A percentile compares a stretch with the other conserved stretches of the same genome.
Evolutionary conservation across 2,329 filamentous ascomycete genomes (phyloP).

Genomic region (Neofusicoccum sp.): DNA sequence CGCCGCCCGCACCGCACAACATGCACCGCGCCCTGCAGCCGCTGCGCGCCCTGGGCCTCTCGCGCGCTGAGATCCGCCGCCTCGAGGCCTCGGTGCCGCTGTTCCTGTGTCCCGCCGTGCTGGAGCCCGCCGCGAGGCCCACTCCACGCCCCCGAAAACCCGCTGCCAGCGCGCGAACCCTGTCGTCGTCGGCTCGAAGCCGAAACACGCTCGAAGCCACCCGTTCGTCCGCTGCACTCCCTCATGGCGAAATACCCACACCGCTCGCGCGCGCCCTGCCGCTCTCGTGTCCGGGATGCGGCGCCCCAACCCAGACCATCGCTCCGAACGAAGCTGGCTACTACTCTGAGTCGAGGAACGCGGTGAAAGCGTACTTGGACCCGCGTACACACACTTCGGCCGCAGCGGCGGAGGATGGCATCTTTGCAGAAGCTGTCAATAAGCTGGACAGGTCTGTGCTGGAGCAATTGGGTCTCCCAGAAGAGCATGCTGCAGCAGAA

Average conservation of each 20-base stretch:
- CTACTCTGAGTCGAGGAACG: conserved; percentile 52
- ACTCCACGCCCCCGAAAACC: neutral
- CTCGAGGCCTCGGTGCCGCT: conserved; percentile 27
- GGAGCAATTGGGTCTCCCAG: neutral
- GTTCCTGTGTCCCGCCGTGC: conserved; percentile 36
- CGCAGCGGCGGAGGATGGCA: conserved; percentile 25
- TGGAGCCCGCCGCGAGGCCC: conserved; percentile 17
- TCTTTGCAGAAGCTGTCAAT: conserved; percentile 37
- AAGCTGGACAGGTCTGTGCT: conserved; percentile 25
- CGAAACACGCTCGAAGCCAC: neutral
- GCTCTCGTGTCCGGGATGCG: conserved; percentile 60
- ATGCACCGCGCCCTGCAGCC: conserved; percentile 8
- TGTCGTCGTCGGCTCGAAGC: neutral
- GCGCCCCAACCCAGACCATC: conserved; percentile 58
- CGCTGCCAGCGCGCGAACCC: neutral
- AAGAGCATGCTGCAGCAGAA: neutral
- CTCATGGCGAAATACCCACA: neutral
- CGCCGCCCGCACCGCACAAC: neutral
- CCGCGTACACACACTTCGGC: conserved; percentile 13
- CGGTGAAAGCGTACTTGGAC: conserved; percentile 43
- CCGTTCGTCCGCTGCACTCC: conserved; percentile 2
- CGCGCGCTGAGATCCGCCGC: conserved; percentile 4
- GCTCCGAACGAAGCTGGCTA: conserved; percentile 57
- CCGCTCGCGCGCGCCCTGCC: conserved; percentile 39
- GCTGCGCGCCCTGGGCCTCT: neutral